Conservation (phyloP, 495 filamentous ascomycete genomes). For the Neurospora sp. region DNA sequence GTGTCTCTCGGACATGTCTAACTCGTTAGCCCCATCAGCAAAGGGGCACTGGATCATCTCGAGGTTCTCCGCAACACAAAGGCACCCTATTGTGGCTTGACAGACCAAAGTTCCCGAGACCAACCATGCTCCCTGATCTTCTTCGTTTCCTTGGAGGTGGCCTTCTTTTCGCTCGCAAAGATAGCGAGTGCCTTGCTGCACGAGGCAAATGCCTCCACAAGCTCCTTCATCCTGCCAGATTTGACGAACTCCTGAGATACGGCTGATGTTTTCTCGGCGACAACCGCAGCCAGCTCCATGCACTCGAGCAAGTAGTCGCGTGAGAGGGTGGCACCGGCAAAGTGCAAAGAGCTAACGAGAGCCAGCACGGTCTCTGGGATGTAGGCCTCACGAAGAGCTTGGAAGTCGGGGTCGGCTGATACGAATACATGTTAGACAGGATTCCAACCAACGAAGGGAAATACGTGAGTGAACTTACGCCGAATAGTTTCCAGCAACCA, state of each 20-base stretch:
- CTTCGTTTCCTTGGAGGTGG: constrained; percentile 34
- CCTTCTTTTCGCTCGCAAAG: constrained; percentile 42
- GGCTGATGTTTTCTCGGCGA: constrained; percentile 56
- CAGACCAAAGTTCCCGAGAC: constrained; percentile 33
- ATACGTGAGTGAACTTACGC: constrained; percentile 16
- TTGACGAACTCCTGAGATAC: constrained; percentile 55
- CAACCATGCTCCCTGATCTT: constrained; percentile 44
- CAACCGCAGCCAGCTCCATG: constrained; percentile 64
- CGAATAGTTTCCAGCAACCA: constrained; percentile 31
- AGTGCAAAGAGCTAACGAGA: constrained; percentile 67
- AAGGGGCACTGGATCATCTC: background rate
- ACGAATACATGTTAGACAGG: background rate
- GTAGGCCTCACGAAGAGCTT: constrained; percentile 57
- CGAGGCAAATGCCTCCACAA: constrained; percentile 63
- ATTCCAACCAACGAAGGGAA: background rate
- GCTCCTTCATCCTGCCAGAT: constrained; percentile 61
- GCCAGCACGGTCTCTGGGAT: constrained; percentile 73
- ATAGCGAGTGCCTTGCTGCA: constrained; percentile 66
- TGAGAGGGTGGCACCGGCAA: constrained; percentile 51
- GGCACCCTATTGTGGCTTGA: constrained; percentile 10
- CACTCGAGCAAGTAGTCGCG: constrained; percentile 59
- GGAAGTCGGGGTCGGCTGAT: constrained; percentile 32
- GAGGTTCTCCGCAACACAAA: background rate
- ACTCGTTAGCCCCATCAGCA: background rate
- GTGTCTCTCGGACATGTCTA: background rate